These are phyloP conservation scores for Quercus wislizeni DNA, from an alignment of 306 rosid species.

Conservation along the genomic window DNA sequence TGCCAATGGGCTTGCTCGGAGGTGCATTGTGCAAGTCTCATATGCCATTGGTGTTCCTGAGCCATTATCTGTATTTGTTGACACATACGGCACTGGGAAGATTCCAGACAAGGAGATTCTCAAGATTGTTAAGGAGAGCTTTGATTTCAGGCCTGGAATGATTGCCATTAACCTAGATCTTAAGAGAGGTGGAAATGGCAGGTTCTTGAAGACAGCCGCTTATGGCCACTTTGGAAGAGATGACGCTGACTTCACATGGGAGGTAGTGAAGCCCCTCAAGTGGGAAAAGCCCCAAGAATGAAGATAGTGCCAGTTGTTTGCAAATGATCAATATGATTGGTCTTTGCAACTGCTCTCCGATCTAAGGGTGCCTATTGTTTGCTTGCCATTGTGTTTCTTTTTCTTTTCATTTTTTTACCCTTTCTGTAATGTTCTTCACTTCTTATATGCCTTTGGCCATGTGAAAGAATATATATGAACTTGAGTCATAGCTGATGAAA, in stretches of 20 bases:
- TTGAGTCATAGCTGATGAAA: constrained; percentile 1
- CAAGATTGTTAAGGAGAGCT: constrained; percentile 52
- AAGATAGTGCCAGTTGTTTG: constrained; percentile 7
- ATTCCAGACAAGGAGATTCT: constrained; percentile 64
- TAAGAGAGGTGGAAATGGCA: constrained; percentile 57
- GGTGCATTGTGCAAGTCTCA: constrained; percentile 68
- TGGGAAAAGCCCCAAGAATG: constrained; percentile 46
- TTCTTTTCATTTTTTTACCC: neutral
- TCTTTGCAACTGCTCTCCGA: constrained; percentile 12
- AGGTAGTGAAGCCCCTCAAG: constrained; percentile 57
- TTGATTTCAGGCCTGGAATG: constrained; percentile 73
- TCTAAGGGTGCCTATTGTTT: constrained; percentile 4
- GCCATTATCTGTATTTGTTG: constrained; percentile 62
- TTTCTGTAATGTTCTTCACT: neutral
- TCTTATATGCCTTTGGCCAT: neutral
- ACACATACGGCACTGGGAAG: constrained; percentile 53
- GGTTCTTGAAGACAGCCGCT: constrained; percentile 69
- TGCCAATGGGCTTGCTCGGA: constrained; percentile 55
- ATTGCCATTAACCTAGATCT: constrained; percentile 55
- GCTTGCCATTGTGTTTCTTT: constrained; percentile 2
- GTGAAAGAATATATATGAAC: neutral
- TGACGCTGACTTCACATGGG: constrained; percentile 66
- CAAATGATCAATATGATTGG: constrained; percentile 13
- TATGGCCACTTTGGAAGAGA: constrained; percentile 73
- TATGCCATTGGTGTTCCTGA: constrained; percentile 67